Base-by-base conservation (phyloP, 2,329 filamentous ascomycete genomes). In the Calonectria multiphialidica region DNA sequence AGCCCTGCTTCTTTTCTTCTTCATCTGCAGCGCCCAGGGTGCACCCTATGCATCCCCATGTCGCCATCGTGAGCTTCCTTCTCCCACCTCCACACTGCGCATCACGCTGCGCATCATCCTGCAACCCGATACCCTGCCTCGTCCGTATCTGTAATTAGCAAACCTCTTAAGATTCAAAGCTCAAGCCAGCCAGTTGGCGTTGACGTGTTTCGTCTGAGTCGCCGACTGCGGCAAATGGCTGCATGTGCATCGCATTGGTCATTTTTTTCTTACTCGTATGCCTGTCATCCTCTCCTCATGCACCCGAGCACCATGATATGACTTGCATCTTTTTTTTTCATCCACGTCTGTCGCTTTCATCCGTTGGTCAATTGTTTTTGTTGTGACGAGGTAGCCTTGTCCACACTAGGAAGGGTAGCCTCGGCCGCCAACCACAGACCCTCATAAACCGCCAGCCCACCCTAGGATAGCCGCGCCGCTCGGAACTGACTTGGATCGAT, bases 321-420 rank as follows among this genome's bases (percentile, higher is more conserved):
- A 67, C 65, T 47, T 40, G 65, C 65, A 62, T 45, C 16, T 16
- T 30, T 67, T 62, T 23, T 67, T 62, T n/a, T 23, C 30, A 10
- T 28, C n/a, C n/a, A n/a, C n/a, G n/a, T n/a, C n/a, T n/a, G n/a
- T n/a, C 37, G 44, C 40, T 25, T 16, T 21, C 37, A 13, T 21
- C 13, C 21, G 40, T 70, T 65, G 18, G 49, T 30, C 50, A 59
- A 59, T 65, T 50, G 65, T 21, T 57, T 57, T 62, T 71, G 45
- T 67, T 71, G 40, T 61, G 55, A 62, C 47, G 28, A 44, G 37
- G 55, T 65, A 53, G 62, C 66, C 66, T 71, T 37, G 57, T 66
- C 40, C 28, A 15, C 23, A 28, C 25, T 61, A 33, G 50, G 53
- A 30, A 64, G 28, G 21, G 62, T 71, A 67, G 64, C 69, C 64